Base-by-base conservation (phyloP, 768 basidiomycete species). In the Russula emetica region DNA sequence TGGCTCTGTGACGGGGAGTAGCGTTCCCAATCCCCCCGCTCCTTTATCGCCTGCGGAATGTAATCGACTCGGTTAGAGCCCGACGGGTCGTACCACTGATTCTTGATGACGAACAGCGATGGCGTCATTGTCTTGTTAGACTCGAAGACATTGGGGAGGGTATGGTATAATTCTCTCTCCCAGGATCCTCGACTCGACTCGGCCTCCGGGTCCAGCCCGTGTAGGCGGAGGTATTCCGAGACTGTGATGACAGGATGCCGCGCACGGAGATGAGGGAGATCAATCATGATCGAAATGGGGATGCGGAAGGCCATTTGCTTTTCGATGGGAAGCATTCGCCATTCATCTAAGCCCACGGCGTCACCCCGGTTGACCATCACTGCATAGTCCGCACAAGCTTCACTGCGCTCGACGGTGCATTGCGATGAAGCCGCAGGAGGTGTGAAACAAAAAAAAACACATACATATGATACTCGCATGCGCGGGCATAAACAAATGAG, bases 331-430 rank as follows among this genome's bases (percentile, higher is more conserved):
- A 76, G 65, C 9, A 72, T 64, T 2, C 74, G 70, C 79, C 79
- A 81, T 58, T 79, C 76, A 49, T 76, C 72, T 47, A 69, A 74
- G 32, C 74, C 70, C 63, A 78, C 67, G 10, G 74, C 79, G 51
- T 81, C 78, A 38, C 76, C 75, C 47, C 78, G 73, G 69, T 80
- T 79, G 36, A 81, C 71, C 77, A 79, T 80, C 22, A 71, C 69
- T 0, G 75, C 73, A 55, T 76, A 77, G 32, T 78, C 74, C 30
- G 77, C 74, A 59, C 78, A 79, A 44, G 76, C 71, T 8, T 62
- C 59, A 51, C 76, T 77, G 55, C 10, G 20, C 45, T 1, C 26
- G 10, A 40, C 26, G 18, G 54, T 36, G 49, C 8, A 10, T 2
- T 42, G 28, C 38, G 26, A 58, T 54, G 10, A 49, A 10, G 32